Evolutionary conservation across 75 land plant species (phyloP), one percentile per base, ranked within the genome.

Genomic region (Adiantum capillusveneris): DNA sequence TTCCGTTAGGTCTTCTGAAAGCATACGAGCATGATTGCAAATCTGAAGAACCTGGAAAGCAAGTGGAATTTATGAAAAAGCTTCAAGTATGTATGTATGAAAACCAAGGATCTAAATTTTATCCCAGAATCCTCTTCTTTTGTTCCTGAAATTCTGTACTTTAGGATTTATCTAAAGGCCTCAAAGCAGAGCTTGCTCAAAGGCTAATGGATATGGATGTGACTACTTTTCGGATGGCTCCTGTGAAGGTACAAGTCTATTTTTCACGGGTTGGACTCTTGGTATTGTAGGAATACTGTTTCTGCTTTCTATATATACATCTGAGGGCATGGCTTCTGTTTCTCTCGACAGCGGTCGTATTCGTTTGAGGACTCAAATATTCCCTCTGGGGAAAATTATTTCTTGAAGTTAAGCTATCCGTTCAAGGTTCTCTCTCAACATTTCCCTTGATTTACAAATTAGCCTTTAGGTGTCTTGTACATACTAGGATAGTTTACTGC

Each of bases 381-480:
- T 59, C 84, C 86, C 22, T 22, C 21, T 14, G 88, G 99, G 34
- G 83, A 84, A 57, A 75, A 79, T 44, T 90, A 95, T 65, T 82
- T 84, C 25, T 65, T 95, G 36, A 90, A 95, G 69, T 70, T 95
- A 53, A 95, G 82, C 57, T 95, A 95, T 52, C 86, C 99, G 24
- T 95, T 82, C 57, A 86, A 89, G 96, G 99, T 95, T 62, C 19
- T 55, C n/a, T n/a, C n/a, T 34, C 9, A 9, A 39, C 14, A 2
- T 44, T 22, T 11, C 34, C 44, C 37, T 34, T 5, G 37, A 9
- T 9, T 34, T 34, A 5, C 9, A 34, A 34, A 34, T 34, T 34
- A 5, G 37, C 9, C 3, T 34, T 9, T 5, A 5, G 37, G 7
- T 34, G 9, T 5, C 9, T 9, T 34, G 3, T 34, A 34, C 37